Percentiles rank a stretch among this genome's conserved stretches.
Conservation (phyloP, 129 eudicot species). For the Chrysanthemum makinoi region DNA sequence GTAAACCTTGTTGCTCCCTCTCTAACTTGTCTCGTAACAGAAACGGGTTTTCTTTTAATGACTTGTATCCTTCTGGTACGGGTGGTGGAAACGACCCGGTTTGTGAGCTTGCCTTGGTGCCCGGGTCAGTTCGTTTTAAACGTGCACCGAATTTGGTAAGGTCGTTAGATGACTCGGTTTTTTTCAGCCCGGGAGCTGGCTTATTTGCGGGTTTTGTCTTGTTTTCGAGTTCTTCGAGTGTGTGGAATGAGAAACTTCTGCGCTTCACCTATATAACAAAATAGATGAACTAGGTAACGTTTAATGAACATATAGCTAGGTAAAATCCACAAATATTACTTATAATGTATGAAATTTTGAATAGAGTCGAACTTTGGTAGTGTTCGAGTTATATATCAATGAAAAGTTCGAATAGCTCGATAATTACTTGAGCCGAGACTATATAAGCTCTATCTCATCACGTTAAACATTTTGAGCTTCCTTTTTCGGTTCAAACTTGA, state of each 20-base stretch:
- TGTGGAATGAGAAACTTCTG: constrained; percentile 74
- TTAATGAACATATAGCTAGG: no score
- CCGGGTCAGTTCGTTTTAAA: constrained; percentile 27
- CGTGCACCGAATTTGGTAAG: constrained; percentile 25
- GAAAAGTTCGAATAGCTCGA: no score
- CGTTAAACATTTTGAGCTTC: no score
- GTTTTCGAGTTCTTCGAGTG: constrained; percentile 77
- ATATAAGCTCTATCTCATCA: no score
- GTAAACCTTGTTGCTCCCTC: constrained; percentile 69
- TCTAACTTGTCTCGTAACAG: constrained; percentile 55
- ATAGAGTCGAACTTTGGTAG: no score
- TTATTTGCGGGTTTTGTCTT: constrained; percentile 28
- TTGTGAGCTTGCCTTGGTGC: constrained; percentile 19
- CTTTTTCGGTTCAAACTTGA: no score
- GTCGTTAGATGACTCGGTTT: constrained; percentile 38
- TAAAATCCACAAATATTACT: no score
- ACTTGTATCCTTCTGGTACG: constrained; percentile 39
- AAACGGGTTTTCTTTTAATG: constrained; percentile 76
- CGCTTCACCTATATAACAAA: constrained; percentile 24
- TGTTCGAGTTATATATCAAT: no score
- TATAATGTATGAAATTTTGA: no score
- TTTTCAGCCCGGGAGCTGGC: constrained; percentile 31
- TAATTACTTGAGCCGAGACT: no score
- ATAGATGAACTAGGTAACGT: no score
- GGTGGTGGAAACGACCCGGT: constrained; percentile 27